Conservation (phyloP, 2,329 filamentous ascomycete species). For the Botryotinia narcissicola region DNA sequence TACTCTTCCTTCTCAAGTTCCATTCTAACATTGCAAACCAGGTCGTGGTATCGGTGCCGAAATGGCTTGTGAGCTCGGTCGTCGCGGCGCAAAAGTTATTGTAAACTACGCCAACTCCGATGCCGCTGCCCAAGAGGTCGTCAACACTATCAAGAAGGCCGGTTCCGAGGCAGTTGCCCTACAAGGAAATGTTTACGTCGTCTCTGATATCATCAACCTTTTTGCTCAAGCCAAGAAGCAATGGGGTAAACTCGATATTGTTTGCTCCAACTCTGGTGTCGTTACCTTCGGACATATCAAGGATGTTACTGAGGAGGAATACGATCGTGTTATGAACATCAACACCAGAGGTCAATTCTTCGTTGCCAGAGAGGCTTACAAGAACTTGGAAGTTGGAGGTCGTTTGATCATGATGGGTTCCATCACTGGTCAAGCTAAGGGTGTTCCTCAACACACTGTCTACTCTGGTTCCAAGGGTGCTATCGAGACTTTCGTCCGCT, state of each 20-base stretch:
- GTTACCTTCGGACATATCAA: constrained; percentile 47
- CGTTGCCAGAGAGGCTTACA: constrained; percentile 72
- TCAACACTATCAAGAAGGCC: constrained; percentile 56
- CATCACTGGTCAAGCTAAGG: constrained; percentile 66
- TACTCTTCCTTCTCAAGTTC: too few relatives aligned
- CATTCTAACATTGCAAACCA: constrained; percentile 29
- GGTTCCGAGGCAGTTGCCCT: constrained; percentile 54
- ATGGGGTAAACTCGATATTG: constrained; percentile 37
- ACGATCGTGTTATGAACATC: constrained; percentile 54
- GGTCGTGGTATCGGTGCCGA: constrained; percentile 64
- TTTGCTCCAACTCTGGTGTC: constrained; percentile 45
- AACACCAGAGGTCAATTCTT: constrained; percentile 72
- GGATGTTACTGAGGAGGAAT: constrained; percentile 37
- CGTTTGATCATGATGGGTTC: constrained; percentile 71
- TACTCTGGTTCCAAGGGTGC: constrained; percentile 76
- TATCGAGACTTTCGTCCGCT: constrained; percentile 73
- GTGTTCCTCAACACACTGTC: constrained; percentile 67
- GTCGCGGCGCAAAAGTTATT: constrained; percentile 62
- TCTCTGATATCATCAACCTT: constrained; percentile 40
- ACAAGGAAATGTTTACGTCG: constrained; percentile 56
- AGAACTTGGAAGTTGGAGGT: constrained; percentile 66
- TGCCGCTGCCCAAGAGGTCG: constrained; percentile 63
- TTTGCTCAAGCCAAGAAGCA: constrained; percentile 35
- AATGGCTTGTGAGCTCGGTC: constrained; percentile 64
- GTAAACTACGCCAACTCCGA: constrained; percentile 55